phyloP scores from a whole-genome alignment of 768 basidiomycete genomes.

The Multifurca ochricompacta region DNA sequence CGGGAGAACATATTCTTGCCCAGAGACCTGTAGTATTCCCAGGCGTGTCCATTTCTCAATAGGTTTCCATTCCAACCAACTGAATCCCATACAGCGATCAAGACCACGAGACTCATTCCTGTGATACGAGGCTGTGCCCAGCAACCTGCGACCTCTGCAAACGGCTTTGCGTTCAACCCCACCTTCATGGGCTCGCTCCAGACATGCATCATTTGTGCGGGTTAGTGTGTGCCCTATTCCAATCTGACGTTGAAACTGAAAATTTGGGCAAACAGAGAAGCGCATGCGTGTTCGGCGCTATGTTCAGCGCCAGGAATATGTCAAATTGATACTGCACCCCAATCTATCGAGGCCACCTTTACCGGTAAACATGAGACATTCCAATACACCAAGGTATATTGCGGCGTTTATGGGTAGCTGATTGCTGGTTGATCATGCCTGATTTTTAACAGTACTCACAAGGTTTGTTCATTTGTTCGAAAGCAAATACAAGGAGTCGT shows the following conservation, averaged over 20 bases:
- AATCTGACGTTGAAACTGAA: neutral
- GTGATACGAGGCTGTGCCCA: constrained; percentile 46
- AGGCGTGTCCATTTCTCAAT: neutral
- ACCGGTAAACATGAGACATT: constrained; percentile 51
- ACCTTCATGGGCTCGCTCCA: constrained; percentile 43
- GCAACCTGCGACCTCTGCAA: constrained; percentile 47
- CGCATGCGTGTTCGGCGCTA: constrained; percentile 37
- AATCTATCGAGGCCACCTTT: constrained; percentile 54
- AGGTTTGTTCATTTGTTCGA: constrained; percentile 27
- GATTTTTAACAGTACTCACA: constrained; percentile 42
- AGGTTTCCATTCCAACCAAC: neutral
- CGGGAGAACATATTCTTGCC: constrained; percentile 13
- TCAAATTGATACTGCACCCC: constrained; percentile 49
- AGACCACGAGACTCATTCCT: constrained; percentile 40
- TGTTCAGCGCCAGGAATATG: constrained; percentile 45
- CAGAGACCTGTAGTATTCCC: constrained; percentile 4
- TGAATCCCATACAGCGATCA: constrained; percentile 32
- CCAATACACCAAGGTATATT: constrained; percentile 58
- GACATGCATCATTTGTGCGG: constrained; percentile 47
- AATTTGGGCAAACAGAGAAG: constrained; percentile 32
- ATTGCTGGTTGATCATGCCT: too few species aligned
- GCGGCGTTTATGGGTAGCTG: too few species aligned
- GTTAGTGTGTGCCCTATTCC: constrained; percentile 30
- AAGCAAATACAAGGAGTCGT: neutral
- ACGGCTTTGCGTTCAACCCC: constrained; percentile 39